Conservation (phyloP, 345 rosid genomes). For the Lepidium sativum region DNA sequence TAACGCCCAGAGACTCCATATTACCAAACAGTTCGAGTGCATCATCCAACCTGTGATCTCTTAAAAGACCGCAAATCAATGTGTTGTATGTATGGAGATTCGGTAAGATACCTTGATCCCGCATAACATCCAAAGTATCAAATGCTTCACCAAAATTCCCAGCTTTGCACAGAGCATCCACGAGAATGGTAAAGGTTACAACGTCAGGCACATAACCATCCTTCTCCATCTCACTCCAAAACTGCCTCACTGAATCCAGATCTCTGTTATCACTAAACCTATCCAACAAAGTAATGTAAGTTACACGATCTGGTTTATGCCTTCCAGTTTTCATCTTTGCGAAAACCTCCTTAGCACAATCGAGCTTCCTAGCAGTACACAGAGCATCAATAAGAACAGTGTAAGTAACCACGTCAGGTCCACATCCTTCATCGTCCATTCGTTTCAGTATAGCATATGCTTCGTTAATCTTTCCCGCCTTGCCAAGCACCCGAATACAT, state of each 20-base stretch:
- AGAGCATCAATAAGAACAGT: slow-evolving; percentile 89
- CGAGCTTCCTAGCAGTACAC: slow-evolving; percentile 61
- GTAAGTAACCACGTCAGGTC: slow-evolving; percentile 81
- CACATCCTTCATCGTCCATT: slow-evolving; percentile 85
- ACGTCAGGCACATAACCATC: slow-evolving; percentile 83
- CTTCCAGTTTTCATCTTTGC: slow-evolving; percentile 62
- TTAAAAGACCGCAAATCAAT: slow-evolving; percentile 63
- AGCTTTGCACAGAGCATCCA: slow-evolving; percentile 63
- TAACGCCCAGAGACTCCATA: slow-evolving; percentile 56
- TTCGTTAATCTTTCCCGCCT: slow-evolving; percentile 67
- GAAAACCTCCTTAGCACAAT: slow-evolving; percentile 53
- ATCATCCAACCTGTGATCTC: slow-evolving; percentile 47
- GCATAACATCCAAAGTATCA: slow-evolving; percentile 56
- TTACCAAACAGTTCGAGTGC: slow-evolving; percentile 50
- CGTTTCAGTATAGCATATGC: slow-evolving; percentile 56
- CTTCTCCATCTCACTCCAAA: slow-evolving; percentile 81
- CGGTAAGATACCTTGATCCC: slow-evolving; percentile 46
- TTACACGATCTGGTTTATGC: slow-evolving; percentile 72
- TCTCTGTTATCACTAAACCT: slow-evolving; percentile 68
- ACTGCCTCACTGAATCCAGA: slow-evolving; percentile 50
- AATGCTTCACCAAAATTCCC: slow-evolving; percentile 60
- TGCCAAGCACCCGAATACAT: slow-evolving; percentile 81
- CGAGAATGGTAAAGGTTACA: slow-evolving; percentile 66
- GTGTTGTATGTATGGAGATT: slow-evolving; percentile 84
- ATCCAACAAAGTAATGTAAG: slow-evolving; percentile 75